Base-by-base conservation (phyloP, 768 basidiomycete genomes). In the Pisolithus orientalis region DNA sequence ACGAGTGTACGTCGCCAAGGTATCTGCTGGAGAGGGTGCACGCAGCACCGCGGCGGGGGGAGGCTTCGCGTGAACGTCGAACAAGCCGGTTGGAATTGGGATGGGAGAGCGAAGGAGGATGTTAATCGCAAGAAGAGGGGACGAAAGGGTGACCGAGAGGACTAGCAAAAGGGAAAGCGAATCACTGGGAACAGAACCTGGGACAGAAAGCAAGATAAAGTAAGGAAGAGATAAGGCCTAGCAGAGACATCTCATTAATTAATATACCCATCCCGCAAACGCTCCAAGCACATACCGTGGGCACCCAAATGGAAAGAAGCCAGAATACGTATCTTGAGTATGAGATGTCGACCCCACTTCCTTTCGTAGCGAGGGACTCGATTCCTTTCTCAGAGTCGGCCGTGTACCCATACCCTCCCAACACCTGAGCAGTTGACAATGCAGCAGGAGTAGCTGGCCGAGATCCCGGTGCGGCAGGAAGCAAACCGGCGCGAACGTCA, bases 361-460 rank as follows among this genome's bases (percentile, higher is more conserved):
- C 72, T n/a, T 72, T 62, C 10, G 72, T 61, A 6, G 80, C 73
- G 39, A 79, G 61, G 29, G 77, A 70, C 7, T 69, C 62, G 17
- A 80, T 67, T 11, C 78, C 78, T 58, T 77, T 83, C 69, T 84
- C 85, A 6, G 75, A 74, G 51, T 78, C 75, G 4, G 74, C 72
- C n/a, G 74, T 72, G 55, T 80, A 85, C 3, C 82, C 83, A 65
- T 88, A 85, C 1, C 84, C 84, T 40, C 84, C 85, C 34, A 87
- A 70, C 10, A 86, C 86, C 52, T 78, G 79, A 16, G 80, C 80
- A 45, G 73, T 77, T 1, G 78, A 74, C 61, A 86, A 63, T 13
- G 75, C 75, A 45, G 27, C 44, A 14, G 83, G 80, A 0, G 81
- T 81, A 16, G 62, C 59, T 3, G 80, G 76, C 24, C 77, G 77